Percentiles rank a stretch among this genome's conserved stretches.
phyloP scores from a whole-genome alignment of 441 rosid genomes.

The Arabidopsis hybrid region DNA sequence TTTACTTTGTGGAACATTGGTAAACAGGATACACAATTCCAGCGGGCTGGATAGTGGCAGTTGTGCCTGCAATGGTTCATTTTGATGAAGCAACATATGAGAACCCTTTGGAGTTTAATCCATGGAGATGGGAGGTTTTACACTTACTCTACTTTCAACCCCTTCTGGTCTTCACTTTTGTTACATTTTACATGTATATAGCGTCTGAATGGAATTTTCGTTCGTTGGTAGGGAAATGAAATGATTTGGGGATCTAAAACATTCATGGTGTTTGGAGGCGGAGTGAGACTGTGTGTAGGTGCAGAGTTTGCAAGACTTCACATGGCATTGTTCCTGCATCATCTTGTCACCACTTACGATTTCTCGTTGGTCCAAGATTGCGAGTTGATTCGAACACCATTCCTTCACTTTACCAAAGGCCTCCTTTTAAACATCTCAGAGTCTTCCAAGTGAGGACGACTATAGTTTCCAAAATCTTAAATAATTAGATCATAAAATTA shows the following conservation, averaged over 20 bases:
- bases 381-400: background rate
- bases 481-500: no score
- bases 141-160: no score
- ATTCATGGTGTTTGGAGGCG: slow-evolving; percentile 38
- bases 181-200: no score
- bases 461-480: no score
- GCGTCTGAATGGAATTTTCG: no score
- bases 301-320: slow-evolving; percentile 27
- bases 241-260: slow-evolving; percentile 11
- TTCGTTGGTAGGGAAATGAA: slow-evolving; percentile 15
- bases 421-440: background rate
- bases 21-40: slow-evolving; percentile 35
- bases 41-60: slow-evolving; percentile 26
- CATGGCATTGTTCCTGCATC: background rate
- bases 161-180: no score
- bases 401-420: background rate
- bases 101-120: slow-evolving; percentile 28
- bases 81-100: background rate
- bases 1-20: background rate
- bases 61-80: slow-evolving; percentile 24
- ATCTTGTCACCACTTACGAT: background rate
- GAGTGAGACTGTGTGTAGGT: slow-evolving; percentile 21
- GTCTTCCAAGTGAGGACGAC: no score
- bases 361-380: background rate
- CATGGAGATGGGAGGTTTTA: slow-evolving; percentile 36